Evolutionary conservation across 768 basidiomycete species (phyloP).

Genomic region (Phaeotremella fagi): DNA sequence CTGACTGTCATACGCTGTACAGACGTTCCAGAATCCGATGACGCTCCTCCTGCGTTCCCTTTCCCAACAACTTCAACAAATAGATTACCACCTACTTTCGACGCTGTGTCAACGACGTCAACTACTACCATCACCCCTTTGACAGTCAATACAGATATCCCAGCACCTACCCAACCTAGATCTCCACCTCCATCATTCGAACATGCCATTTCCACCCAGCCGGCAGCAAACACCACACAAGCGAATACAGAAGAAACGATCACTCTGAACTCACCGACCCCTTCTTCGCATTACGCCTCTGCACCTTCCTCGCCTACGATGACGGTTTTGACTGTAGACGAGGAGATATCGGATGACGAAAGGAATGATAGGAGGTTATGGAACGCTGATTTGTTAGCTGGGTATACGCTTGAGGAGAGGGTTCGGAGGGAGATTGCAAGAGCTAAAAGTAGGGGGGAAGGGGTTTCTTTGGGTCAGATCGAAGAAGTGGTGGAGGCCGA

Average conservation of each 20-base stretch:
- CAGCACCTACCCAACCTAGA: constrained; percentile 7
- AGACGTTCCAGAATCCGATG: constrained; percentile 37
- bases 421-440: constrained; percentile 32
- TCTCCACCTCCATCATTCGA: constrained; percentile 39
- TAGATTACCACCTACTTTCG: constrained; percentile 27
- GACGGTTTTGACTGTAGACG: constrained; percentile 13
- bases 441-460: neutral
- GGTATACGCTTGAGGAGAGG: constrained; percentile 37
- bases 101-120: constrained; percentile 1
- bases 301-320: constrained; percentile 20
- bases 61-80: constrained; percentile 30
- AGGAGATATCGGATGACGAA: constrained; percentile 11
- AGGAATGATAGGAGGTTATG: constrained; percentile 33
- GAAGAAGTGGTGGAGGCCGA: constrained; percentile 8
- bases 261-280: neutral
- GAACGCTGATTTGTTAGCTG: constrained; percentile 43
- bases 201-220: constrained; percentile 19
- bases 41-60: constrained; percentile 41
- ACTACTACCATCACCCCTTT: neutral
- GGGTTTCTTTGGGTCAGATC: neutral
- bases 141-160: neutral
- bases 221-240: constrained; percentile 2
- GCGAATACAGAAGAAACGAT: neutral
- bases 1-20: neutral
- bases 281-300: constrained; percentile 17